These are phyloP conservation scores for Pyrus communis DNA, from an alignment of 306 rosid genomes.

Conservation along the genomic window DNA sequence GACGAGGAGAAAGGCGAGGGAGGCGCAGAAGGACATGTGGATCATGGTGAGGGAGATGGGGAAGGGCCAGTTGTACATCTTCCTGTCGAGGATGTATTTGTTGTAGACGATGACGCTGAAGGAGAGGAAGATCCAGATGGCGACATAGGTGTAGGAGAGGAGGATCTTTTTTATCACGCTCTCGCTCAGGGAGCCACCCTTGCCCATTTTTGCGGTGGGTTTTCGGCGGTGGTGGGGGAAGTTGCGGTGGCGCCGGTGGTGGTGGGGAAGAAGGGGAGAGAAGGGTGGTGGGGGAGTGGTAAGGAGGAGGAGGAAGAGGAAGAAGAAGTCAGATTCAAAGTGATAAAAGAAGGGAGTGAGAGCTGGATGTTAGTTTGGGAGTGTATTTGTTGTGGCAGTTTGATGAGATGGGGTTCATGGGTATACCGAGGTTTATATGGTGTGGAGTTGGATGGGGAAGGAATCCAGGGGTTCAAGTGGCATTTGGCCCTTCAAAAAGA, in stretches of 20 bases:
- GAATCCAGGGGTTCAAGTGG: too few relatives aligned
- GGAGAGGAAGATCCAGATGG: conserved; percentile 78
- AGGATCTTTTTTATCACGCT: conserved; percentile 70
- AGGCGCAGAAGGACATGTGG: conserved; percentile 87
- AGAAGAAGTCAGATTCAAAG: conserved; percentile 5
- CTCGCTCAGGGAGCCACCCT: conserved; percentile 71
- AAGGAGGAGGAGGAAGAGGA: conserved; percentile 3
- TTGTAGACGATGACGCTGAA: conserved; percentile 93
- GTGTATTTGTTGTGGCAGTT: background rate
- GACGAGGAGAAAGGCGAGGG: conserved; percentile 58
- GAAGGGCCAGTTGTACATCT: conserved; percentile 84
- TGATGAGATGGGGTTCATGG: background rate
- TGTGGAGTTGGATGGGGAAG: too few relatives aligned
- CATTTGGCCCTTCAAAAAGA: too few relatives aligned
- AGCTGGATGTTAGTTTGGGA: background rate
- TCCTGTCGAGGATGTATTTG: conserved; percentile 91
- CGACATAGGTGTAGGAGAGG: conserved; percentile 73
- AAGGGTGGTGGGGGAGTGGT: background rate
- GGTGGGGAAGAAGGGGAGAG: background rate
- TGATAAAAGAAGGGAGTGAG: background rate
- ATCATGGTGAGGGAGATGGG: conserved; percentile 93
- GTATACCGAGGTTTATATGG: too few relatives aligned
- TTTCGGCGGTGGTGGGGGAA: background rate
- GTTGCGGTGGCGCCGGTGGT: background rate
- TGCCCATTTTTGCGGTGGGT: conserved; percentile 42